phyloP scores from a whole-genome alignment of 192 early-diverging fungal species.

The Dimargaris verticillata region DNA sequence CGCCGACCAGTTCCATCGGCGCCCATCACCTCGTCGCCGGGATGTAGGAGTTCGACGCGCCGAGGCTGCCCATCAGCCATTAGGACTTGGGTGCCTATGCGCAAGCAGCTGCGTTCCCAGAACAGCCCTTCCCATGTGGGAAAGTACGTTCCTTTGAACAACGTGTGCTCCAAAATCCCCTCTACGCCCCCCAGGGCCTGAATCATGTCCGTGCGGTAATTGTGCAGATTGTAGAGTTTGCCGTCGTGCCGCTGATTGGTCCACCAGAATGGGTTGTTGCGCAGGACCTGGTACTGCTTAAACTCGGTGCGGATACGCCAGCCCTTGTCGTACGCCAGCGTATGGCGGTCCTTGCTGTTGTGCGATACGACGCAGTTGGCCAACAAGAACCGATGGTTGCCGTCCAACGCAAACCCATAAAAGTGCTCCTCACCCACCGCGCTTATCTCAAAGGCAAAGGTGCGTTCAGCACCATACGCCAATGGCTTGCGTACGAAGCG shows the following conservation, averaged over 20 bases:
- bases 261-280: slow-evolving; percentile 95
- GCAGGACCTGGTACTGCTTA: slow-evolving; percentile 92
- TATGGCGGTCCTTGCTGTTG: slow-evolving; percentile 86
- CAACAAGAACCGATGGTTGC: slow-evolving; percentile 22
- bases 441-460: neutral
- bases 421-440: slow-evolving; percentile 10
- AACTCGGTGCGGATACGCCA: slow-evolving; percentile 95
- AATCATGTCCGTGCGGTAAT: slow-evolving; percentile 98
- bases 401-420: slow-evolving; percentile 32
- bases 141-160: slow-evolving; percentile 97
- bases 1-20: slow-evolving; percentile 25
- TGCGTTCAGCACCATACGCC: neutral
- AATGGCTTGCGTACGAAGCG: neutral
- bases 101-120: slow-evolving; percentile 69
- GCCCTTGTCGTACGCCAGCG: slow-evolving; percentile 96
- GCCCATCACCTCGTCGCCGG: slow-evolving; percentile 25
- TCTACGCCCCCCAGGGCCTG: slow-evolving; percentile 97
- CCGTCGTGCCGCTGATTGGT: slow-evolving; percentile 70
- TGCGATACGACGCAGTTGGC: slow-evolving; percentile 17
- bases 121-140: slow-evolving; percentile 98
- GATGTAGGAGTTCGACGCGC: slow-evolving; percentile 19
- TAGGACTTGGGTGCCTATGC: slow-evolving; percentile 19
- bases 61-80: slow-evolving; percentile 18
- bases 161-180: slow-evolving; percentile 94
- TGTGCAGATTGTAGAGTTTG: slow-evolving; percentile 87